Percentiles rank a stretch among this genome's conserved stretches.
Evolutionary conservation across 1,139 yeast species (phyloP).

Genomic region (Candida neerlandica): DNA sequence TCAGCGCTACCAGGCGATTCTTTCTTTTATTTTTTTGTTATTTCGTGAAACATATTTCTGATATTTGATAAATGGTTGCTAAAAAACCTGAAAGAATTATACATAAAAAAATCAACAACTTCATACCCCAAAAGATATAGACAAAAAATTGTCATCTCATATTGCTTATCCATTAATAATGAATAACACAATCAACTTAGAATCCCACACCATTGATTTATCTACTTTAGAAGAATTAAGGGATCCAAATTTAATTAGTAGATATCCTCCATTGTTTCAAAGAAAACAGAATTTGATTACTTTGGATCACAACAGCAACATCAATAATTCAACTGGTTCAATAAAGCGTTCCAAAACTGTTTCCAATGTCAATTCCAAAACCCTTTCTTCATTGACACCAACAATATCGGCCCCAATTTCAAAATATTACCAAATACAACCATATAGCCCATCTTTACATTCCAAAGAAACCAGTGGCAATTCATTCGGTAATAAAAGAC

Average conservation of each 20-base stretch:
- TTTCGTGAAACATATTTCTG: not conserved
- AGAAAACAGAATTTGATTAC: conserved; percentile 14
- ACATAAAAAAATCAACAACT: no score
- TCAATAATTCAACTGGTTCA: conserved; percentile 2
- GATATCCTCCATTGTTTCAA: conserved; percentile 19
- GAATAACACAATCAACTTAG: conserved; percentile 11
- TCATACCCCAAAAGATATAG: not conserved
- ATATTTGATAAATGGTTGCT: conserved; percentile 9
- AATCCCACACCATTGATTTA: conserved; percentile 15
- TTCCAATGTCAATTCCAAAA: not conserved
- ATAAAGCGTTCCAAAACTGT: conserved; percentile 4
- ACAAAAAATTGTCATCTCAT: not conserved
- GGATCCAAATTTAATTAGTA: conserved; percentile 18
- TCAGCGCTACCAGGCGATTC: not conserved
- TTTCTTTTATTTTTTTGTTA: not conserved
- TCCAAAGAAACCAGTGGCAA: conserved; percentile 1
- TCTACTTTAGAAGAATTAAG: conserved; percentile 17
- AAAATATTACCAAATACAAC: not conserved
- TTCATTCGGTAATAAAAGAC: conserved; percentile 5
- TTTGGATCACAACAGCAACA: conserved; percentile 4
- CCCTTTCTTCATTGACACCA: not conserved
- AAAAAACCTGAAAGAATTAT: not conserved
- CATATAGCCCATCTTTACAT: conserved; percentile 7
- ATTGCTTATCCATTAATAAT: conserved; percentile 1
- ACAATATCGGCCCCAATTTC: conserved; percentile 5